Evolutionary conservation across 1,139 yeast species (phyloP), one percentile per base, ranked within the genome.

Genomic region (Saccharomyces hybrid): DNA sequence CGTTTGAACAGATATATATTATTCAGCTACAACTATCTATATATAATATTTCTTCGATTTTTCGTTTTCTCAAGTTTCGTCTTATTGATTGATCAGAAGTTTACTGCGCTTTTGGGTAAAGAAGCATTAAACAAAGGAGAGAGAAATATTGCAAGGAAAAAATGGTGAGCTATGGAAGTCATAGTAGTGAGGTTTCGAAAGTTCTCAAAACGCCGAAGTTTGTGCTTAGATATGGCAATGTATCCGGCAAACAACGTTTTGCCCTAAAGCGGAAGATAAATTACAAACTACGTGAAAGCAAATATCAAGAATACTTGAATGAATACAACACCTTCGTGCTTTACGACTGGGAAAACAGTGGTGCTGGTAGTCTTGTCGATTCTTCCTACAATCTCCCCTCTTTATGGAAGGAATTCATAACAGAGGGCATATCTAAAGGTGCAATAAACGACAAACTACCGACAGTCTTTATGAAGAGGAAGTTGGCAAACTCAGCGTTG

Each of bases 301-400:
- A 50, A 27, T 58, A 58, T 20, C 44, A 30, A 9, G 52, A 53
- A 16, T 49, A 31, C 25, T 27, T 55, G 27, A 11, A 49, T 6
- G 8, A 34, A 7, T 49, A 54, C 28, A 55, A 58, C 34, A 25
- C 49, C 13, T 44, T 57, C 5, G 49, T 53, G 28, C 20, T 56
- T 4, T 53, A 52, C 27, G 46, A 30, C 16, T 56, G 57, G 57
- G n/a, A 38, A 20, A 5, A 9, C n/a, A 23, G 28, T 7, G 7
- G 16, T 4, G 49, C 48, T 26, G 41, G 13, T 13, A 4, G 7
- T 9, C 30, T 34, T 11, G 32, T 27, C 8, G 46, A 46, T 13
- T 16, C 44, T 5, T 38, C 44, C 11, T 38, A 38, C 44, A 38
- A 20, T 38, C 23, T 38, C 13, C 44, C 44, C 44, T 25, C 30